Percentiles rank a stretch among this genome's conserved stretches.
Evolutionary conservation across 306 rosid species (phyloP).

Genomic region (Quercus parvula): DNA sequence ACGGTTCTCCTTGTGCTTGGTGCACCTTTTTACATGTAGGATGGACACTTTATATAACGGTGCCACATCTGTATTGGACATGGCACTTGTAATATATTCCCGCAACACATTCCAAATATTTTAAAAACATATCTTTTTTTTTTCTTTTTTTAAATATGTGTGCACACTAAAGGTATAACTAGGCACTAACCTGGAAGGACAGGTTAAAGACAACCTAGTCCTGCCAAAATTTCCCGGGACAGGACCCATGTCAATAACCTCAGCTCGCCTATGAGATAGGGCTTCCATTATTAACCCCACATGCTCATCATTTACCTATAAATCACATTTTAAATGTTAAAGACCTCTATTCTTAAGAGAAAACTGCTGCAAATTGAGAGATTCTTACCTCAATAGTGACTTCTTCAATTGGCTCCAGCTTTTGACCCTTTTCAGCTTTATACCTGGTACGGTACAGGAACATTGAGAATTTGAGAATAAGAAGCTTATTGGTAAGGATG

Average conservation of each 20-base stretch:
- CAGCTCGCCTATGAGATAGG: conserved; percentile 90
- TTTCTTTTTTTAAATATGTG: background rate
- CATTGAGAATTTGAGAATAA: conserved; percentile 8
- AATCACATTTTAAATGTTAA: conserved; percentile 15
- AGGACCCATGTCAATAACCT: conserved; percentile 93
- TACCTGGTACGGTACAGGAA: conserved; percentile 58
- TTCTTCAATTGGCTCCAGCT: conserved; percentile 96
- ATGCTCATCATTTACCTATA: conserved; percentile 89
- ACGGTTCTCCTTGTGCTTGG: no score
- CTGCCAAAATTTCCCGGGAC: conserved; percentile 82
- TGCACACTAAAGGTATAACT: background rate
- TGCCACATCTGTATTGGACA: no score
- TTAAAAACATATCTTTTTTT: background rate
- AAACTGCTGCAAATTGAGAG: conserved; percentile 6
- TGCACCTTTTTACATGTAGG: no score
- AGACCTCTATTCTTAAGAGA: conserved; percentile 16
- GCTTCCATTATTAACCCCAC: conserved; percentile 98
- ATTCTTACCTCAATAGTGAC: conserved; percentile 82
- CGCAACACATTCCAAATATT: no score
- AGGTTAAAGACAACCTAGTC: conserved; percentile 79
- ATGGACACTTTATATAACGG: no score
- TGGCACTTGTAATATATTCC: no score
- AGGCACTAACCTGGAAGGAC: conserved; percentile 80
- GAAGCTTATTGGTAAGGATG: conserved; percentile 9
- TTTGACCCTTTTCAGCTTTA: conserved; percentile 66